These are phyloP conservation scores for Begonia peltatifolia DNA, from an alignment of 306 rosid species.

Conservation along the genomic window DNA sequence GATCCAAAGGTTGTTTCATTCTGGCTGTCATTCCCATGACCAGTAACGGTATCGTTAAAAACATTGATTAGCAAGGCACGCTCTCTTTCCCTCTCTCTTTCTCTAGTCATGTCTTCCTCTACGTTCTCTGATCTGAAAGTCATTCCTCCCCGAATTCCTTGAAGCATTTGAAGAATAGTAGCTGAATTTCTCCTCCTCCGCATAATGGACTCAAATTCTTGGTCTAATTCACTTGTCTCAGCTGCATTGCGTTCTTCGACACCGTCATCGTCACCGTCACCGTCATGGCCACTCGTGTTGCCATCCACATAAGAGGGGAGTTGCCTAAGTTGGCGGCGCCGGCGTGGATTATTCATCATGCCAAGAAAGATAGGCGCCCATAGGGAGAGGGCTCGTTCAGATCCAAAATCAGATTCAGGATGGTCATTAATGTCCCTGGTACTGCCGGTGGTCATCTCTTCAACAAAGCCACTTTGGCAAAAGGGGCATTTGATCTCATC, in stretches of 20 bases:
- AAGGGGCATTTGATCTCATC: constrained; percentile 50
- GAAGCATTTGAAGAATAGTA: constrained; percentile 57
- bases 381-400: constrained; percentile 47
- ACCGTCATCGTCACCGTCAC: constrained; percentile 14
- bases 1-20: constrained; percentile 35
- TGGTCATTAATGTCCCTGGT: constrained; percentile 11
- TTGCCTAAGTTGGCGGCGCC: constrained; percentile 32
- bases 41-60: constrained; percentile 42
- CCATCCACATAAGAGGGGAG: constrained; percentile 28
- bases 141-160: constrained; percentile 57
- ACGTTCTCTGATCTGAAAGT: constrained; percentile 37
- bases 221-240: constrained; percentile 28
- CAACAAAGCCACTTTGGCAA: constrained; percentile 50
- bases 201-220: constrained; percentile 40
- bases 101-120: constrained; percentile 29
- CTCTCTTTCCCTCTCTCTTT: constrained; percentile 34
- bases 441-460: constrained; percentile 26
- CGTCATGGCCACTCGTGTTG: constrained; percentile 11
- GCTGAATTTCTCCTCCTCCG: constrained; percentile 67
- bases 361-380: constrained; percentile 78
- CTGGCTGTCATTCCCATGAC: constrained; percentile 33
- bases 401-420: constrained; percentile 28
- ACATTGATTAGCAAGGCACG: constrained; percentile 49
- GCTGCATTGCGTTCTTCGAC: constrained; percentile 11
- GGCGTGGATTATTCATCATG: constrained; percentile 53